Evolutionary conservation across 805 yeast genomes (phyloP), one percentile per base, ranked within the genome.

Genomic region (Ogataea degrootiae): DNA sequence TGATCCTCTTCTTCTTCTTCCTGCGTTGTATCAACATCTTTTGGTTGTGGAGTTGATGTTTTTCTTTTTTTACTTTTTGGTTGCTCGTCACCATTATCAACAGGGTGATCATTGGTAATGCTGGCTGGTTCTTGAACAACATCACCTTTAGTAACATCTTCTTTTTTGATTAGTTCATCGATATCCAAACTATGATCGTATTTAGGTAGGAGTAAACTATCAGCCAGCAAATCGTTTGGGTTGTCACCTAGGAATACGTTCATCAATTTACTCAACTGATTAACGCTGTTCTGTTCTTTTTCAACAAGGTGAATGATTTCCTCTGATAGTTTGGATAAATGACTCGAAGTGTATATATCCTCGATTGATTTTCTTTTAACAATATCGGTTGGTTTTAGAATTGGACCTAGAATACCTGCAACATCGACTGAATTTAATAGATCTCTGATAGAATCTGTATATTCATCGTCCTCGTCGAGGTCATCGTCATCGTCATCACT

Each of bases 221-320:
- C 80, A 34, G 87, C 87, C 19, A 80, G 70, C 37, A 85, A 66
- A 46, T 80, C 81, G 39, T 73, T 73, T 53, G 95, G 86, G 61
- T 88, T 92, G 61, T 92, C 98, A 5, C 97, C 97, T 43, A 92
- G 72, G 55, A 92, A 80, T 1, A 86, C 82, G 51, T 84, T 87
- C 66, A 94, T 74, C 40, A 92, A 72, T 57, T 80, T 80, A 39
- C 85, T 78, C 45, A 90, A 70, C 59, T 82, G 78, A 48, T 82
- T 80, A n/a, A 87, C 85, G 34, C 82, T 83, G 26, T 76, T 74
- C 58, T 89, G 96, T 60, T 94, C 99, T 38, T 78, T 76, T 60
- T 87, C 91, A 43, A 94, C 85, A 51, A 84, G 70, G 45, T 85
- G 85, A 23, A 91, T 79, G 16, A 94, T 80, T 51, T 89, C 88